Evolutionary conservation across 164 flowering plant species (phyloP).

Genomic region (Brasenia schreberi): DNA sequence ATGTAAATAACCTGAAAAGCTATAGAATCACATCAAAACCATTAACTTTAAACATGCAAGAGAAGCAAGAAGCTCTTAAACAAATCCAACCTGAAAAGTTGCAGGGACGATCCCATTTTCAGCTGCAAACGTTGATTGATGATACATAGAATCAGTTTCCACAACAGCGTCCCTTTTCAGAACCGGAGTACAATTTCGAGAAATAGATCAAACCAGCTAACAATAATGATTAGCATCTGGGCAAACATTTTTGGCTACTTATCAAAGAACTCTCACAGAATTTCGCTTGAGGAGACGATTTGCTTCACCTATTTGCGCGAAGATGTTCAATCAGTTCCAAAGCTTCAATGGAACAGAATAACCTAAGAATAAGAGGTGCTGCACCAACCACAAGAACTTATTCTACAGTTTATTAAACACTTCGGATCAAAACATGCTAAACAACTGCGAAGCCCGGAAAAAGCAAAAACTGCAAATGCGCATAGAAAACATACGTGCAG

Average conservation of each 20-base stretch:
- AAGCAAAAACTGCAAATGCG: not conserved
- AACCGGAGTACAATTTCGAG: slow-evolving; percentile 23
- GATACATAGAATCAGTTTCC: slow-evolving; percentile 87
- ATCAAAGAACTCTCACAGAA: slow-evolving; percentile 21
- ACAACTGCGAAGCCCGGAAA: not conserved
- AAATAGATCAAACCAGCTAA: not conserved
- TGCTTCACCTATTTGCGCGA: slow-evolving; percentile 89
- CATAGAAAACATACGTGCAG: not conserved
- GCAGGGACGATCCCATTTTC: slow-evolving; percentile 89
- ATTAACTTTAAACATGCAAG: no score
- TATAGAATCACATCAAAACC: not conserved
- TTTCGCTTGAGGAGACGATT: slow-evolving; percentile 79
- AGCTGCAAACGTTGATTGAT: slow-evolving; percentile 75
- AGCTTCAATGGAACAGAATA: slow-evolving; percentile 29
- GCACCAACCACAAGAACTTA: not conserved
- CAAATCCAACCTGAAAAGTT: slow-evolving; percentile 71
- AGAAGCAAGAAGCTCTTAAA: not conserved
- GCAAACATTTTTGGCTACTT: not conserved
- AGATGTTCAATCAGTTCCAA: slow-evolving; percentile 87
- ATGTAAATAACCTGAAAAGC: slow-evolving; percentile 71
- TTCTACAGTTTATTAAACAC: not conserved
- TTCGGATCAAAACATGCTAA: not conserved
- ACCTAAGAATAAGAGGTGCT: not conserved
- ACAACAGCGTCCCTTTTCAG: slow-evolving; percentile 82
- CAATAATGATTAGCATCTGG: not conserved